Evolutionary conservation across 1,284 basidiomycete species (phyloP), one percentile per base, ranked within the genome.

Genomic region (Thelephora terrestris): DNA sequence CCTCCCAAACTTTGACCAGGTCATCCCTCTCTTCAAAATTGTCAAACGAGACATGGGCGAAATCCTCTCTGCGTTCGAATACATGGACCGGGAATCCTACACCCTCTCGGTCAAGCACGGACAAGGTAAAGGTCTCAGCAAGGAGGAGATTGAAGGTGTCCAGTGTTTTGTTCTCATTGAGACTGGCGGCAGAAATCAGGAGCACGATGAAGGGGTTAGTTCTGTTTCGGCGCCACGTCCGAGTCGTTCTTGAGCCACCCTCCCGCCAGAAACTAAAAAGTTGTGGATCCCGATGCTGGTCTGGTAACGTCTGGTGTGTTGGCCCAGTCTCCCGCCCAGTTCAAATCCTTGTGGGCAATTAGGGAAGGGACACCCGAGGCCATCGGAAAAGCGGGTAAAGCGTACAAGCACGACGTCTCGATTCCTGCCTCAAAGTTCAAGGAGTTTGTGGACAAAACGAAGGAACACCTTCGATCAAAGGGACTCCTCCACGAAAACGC

Each of bases 331-430:
- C 85, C 91, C 18, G 81, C 85, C 0, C 96, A 99, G 62, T 89
- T 97, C 57, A 77, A 84, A 1, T 85, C 85, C 0, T 69, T 99
- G 2, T 99, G 96, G 96, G 81, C 85, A 1, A 73, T 99, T 16
- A 85, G 96, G n/a, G 96, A 99, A 68, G 83, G 86, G 36, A 78
- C 99, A 20, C 85, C 96, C 2, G 96, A 99, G 65, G 89, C 94
- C 1, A 80, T 91, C 2, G 90, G 89, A 23, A 98, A 98, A 65
- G 85, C 91, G 62, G 96, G 96, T 42, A 91, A 91, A 57, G 85
- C 88, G 5, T 99, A 96, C 75, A 99, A 99, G 71, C 99, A 99
- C 66, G 96, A 99, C 61, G 78, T 99, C 37, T 94, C 91, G 17
- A 81, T 99, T 29, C 95, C 95, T 2, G 75, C 96, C 4, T 74